Evolutionary conservation across 2,329 filamentous ascomycete genomes (phyloP), one percentile per base, ranked within the genome.

Genomic region (Metarhizium rileyi): DNA sequence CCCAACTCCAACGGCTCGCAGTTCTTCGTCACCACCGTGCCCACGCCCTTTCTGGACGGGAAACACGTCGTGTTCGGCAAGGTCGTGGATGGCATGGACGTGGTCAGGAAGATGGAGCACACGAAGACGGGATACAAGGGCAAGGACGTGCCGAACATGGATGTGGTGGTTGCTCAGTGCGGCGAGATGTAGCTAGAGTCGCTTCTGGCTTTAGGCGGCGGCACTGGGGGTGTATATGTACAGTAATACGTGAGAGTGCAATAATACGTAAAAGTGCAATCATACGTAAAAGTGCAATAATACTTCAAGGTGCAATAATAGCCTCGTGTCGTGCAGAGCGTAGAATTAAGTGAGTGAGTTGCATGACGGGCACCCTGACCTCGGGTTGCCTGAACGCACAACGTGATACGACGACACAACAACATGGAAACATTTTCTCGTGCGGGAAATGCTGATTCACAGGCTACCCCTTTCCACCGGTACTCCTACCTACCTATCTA

Each of bases 21-120:
- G 64, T 98, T 98, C 75, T 98, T 98, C 76, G 91, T 97, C 71
- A 96, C 90, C 2, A 93, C 87, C 0, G 86, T 86, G 2, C 76
- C 86, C 5, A 93, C 91, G 0, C 88, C 89, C 2, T 94, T 94
- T 63, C 73, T 98, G 25, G 86, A 97, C 68, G 80, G 79, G 62
- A 97, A 97, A 70, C 93, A 98, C 66, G 90, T 95, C 50, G 90
- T 97, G 18, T 97, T 97, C 60, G 93, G 93, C 46, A 84, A 87
- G 65, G 91, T 97, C 2, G 75, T 89, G 42, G 87, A 90, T 38
- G 90, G 91, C 35, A 85, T 96, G 79, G 89, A 96, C 52, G 82
- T 96, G 5, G 87, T 97, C 41, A 78, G 76, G 57, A 97, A 95
- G 80, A 86, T 98, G 69, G 91, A 97, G 74, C 84, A 86, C 53